Percentiles rank a stretch among this genome's conserved stretches.
Conservation (phyloP, 768 basidiomycete genomes). For the Heimioporus sp. region DNA sequence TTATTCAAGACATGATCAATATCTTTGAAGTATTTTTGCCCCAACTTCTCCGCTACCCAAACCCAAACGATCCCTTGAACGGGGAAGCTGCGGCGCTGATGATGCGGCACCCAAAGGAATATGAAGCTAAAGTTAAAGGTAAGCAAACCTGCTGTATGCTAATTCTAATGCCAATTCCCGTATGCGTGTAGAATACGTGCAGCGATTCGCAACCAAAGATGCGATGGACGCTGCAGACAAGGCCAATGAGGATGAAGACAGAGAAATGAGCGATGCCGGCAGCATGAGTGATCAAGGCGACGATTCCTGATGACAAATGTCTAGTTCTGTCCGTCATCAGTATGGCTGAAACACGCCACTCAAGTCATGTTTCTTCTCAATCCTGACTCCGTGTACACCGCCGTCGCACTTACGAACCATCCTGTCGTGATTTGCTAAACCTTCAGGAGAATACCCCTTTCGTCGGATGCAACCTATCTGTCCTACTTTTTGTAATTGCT, state of each 20-base stretch:
- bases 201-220: conserved; percentile 89
- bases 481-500: conserved; percentile 17
- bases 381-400: conserved; percentile 10
- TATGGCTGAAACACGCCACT: conserved; percentile 11
- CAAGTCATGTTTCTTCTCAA: conserved; percentile 5
- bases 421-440: conserved; percentile 13
- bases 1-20: conserved; percentile 88
- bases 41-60: conserved; percentile 95
- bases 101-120: conserved; percentile 96
- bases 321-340: neutral
- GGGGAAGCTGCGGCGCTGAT: conserved; percentile 96
- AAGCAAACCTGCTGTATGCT: conserved; percentile 16
- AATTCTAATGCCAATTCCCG: conserved; percentile 1
- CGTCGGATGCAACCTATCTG: conserved; percentile 16
- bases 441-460: conserved; percentile 27
- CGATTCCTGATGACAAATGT: conserved; percentile 33
- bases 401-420: conserved; percentile 16
- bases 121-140: conserved; percentile 94
- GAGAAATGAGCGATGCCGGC: conserved; percentile 85
- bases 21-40: conserved; percentile 99
- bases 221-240: conserved; percentile 74
- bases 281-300: conserved; percentile 69
- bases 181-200: conserved; percentile 80
- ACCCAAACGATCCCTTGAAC: conserved; percentile 96
- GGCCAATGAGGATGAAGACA: conserved; percentile 67